phyloP scores from a whole-genome alignment of 2,329 filamentous ascomycete species.

The Talaromyces rugulosus region DNA sequence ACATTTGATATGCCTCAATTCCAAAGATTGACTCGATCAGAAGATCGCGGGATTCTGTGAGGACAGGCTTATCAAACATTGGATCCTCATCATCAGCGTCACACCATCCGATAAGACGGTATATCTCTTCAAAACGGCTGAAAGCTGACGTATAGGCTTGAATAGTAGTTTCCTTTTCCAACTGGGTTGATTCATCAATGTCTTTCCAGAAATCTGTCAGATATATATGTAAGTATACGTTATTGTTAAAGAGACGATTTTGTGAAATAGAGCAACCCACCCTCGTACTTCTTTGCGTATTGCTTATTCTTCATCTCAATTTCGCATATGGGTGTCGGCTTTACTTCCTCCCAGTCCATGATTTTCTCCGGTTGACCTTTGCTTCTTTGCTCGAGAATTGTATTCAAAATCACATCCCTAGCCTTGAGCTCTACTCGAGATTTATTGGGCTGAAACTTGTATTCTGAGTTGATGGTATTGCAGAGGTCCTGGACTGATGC shows the following conservation, averaged over 20 bases:
- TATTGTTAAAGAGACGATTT: not conserved
- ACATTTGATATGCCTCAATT: slow-evolving; percentile 6
- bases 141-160: slow-evolving; percentile 6
- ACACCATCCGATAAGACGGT: slow-evolving; percentile 8
- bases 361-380: not conserved
- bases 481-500: not conserved
- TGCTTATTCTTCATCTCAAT: no score
- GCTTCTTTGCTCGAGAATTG: not conserved
- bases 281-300: slow-evolving; percentile 1
- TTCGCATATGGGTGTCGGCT: not conserved
- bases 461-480: not conserved
- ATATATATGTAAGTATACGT: not conserved
- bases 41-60: slow-evolving; percentile 1
- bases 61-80: not conserved
- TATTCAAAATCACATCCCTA: not conserved
- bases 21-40: slow-evolving; percentile 9
- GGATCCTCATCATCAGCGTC: not conserved
- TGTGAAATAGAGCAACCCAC: not conserved
- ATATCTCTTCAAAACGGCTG: slow-evolving; percentile 7
- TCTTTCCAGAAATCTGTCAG: slow-evolving; percentile 4
- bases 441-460: not conserved
- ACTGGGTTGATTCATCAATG: slow-evolving; percentile 6
- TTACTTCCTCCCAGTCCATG: slow-evolving; percentile 1
- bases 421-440: not conserved
- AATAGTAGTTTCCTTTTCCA: not conserved